These are phyloP conservation scores for Saccharomycopsis sp. DNA, from an alignment of 805 yeast species.

Conservation along the genomic window DNA sequence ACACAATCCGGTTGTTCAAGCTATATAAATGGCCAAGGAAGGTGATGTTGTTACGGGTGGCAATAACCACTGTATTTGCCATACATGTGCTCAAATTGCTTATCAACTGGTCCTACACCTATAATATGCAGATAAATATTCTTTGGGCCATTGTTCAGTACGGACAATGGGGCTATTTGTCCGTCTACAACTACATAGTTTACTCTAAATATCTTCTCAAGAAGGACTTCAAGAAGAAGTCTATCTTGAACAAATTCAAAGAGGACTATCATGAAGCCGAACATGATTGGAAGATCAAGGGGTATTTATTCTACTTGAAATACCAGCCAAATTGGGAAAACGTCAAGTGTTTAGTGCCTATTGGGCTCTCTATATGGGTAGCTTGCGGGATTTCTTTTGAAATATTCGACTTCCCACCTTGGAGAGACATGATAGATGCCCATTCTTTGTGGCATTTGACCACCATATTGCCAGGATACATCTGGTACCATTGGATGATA, in stretches of 20 bases:
- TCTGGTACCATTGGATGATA: conserved; percentile 22
- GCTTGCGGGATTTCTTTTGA: conserved; percentile 84
- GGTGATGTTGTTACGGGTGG: conserved; percentile 33
- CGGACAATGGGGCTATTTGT: conserved; percentile 39
- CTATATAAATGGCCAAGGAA: conserved; percentile 38
- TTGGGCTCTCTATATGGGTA: conserved; percentile 44
- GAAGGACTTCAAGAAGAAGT: conserved; percentile 18
- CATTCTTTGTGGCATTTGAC: conserved; percentile 92
- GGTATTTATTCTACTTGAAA: conserved; percentile 10
- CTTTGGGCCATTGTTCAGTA: conserved; percentile 73
- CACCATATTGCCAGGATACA: conserved; percentile 62
- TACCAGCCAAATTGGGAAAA: conserved; percentile 20
- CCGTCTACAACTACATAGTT: conserved; percentile 29
- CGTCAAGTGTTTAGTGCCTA: conserved; percentile 21
- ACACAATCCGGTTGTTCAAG: conserved; percentile 53
- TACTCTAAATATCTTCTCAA: conserved; percentile 15
- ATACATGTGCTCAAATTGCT: conserved; percentile 62
- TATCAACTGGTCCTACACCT: conserved; percentile 81
- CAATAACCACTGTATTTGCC: conserved; percentile 46
- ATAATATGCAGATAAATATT: conserved; percentile 89
- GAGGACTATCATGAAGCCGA: conserved; percentile 2
- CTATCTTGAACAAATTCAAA: conserved; percentile 7
- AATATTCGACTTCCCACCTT: conserved; percentile 79
- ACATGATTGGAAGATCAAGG: neutral
- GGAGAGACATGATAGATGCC: conserved; percentile 69